Base-by-base conservation (phyloP, 2,329 filamentous ascomycete genomes). In the Hymenoscyphus repandus region DNA sequence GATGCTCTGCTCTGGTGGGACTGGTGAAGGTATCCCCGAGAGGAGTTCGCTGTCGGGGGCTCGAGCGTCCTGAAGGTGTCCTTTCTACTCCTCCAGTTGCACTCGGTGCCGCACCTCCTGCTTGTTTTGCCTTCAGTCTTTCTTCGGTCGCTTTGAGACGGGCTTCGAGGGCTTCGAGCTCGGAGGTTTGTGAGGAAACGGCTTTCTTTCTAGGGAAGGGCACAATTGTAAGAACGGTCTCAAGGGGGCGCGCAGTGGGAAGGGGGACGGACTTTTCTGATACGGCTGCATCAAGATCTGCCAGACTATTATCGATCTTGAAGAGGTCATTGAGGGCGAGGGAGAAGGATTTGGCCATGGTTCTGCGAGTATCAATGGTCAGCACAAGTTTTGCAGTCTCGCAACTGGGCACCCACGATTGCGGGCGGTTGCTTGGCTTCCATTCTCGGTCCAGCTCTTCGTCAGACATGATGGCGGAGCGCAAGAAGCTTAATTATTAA, bases 241-340 rank as follows among this genome's bases (percentile, higher is more conserved):
- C 47, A 27, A 30, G 42, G 30, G 38, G 33, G 15, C n/a, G n/a
- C n/a, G 13, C 12, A n/a, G 18, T 5, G 33, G 17, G 40, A 5
- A 22, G 47, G 40, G 43, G 11, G 32, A 45, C 53, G 38, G 52
- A 96, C 91, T 91, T 92, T 69, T 89, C 80, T 66, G 89, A 80
- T 54, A 96, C 82, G 59, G 86, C 81, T 67, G 85, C 77, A 64
- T 87, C 82, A 33, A 95, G 77, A 55, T 86, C 79, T 64, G 85
- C 81, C 52, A 93, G 69, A 60, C 85, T 85, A 69, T 83, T 86
- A 61, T 93, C 88, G 65, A 96, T 84, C 64, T 87, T 86, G 74
- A 96, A 96, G 61, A 95, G 86, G 67, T 90, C 86, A 74, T 92
- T 87, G 54, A 96, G 77, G 68, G 92, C 88, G 40, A 83, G 76